Evolutionary conservation across 2,329 filamentous ascomycete genomes (phyloP).

Genomic region (Alternaria alternata): DNA sequence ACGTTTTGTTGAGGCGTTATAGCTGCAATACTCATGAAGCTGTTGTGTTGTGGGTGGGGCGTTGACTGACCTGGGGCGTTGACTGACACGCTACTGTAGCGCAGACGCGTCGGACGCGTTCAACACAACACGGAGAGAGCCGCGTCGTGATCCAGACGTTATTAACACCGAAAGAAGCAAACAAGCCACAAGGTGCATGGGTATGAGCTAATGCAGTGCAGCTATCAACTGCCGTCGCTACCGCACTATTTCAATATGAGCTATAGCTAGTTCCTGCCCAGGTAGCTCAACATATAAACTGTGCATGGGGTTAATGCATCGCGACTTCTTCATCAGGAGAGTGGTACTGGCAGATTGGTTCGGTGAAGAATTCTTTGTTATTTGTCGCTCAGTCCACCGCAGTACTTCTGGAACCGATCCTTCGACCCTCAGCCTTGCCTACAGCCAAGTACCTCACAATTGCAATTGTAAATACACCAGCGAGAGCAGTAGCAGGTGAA

Average conservation of each 20-base stretch:
- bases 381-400: constrained; percentile 33
- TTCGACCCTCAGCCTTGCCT: constrained; percentile 37
- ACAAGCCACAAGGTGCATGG: neutral
- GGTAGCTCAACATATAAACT: constrained; percentile 7
- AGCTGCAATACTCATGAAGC: too few species aligned
- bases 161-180: constrained; percentile 2
- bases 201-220: neutral
- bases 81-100: too few species aligned
- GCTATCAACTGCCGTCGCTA: constrained; percentile 5
- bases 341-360: neutral
- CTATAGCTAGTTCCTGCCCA: neutral
- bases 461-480: constrained; percentile 27
- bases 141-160: neutral
- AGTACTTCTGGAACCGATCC: constrained; percentile 31
- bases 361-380: constrained; percentile 28
- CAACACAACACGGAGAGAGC: neutral
- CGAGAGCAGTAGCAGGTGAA: constrained; percentile 37
- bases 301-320: neutral
- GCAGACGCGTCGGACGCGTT: neutral
- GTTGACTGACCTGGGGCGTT: too few species aligned
- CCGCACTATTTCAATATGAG: neutral
- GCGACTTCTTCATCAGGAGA: neutral
- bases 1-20: too few species aligned
- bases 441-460: constrained; percentile 30
- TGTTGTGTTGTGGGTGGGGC: too few species aligned